Conservation (phyloP, 2,329 filamentous ascomycete species). For the Thelonectria olida region DNA sequence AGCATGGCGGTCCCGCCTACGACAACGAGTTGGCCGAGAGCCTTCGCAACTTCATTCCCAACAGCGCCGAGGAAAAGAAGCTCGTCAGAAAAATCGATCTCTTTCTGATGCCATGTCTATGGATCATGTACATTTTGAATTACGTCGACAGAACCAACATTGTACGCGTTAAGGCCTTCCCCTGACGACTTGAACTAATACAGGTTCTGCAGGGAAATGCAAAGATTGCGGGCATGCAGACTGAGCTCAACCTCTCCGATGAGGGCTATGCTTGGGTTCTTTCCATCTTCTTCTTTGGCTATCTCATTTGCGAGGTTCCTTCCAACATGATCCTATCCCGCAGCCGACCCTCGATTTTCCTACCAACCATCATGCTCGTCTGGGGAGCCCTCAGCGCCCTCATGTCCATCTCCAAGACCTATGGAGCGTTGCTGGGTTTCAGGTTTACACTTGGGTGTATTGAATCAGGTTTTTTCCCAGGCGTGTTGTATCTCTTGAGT, state of each 20-base stretch:
- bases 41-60: conserved; percentile 6
- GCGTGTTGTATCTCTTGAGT: conserved; percentile 68
- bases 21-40: neutral
- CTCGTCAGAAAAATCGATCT: conserved; percentile 56
- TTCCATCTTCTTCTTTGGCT: conserved; percentile 58
- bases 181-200: neutral
- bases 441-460: conserved; percentile 63
- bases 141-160: conserved; percentile 41
- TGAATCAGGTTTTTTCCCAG: conserved; percentile 69
- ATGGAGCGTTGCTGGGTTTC: conserved; percentile 41
- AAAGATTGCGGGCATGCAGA: conserved; percentile 16
- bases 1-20: neutral
- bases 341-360: conserved; percentile 67
- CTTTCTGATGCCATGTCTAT: conserved; percentile 59
- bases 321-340: conserved; percentile 62
- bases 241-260: conserved; percentile 5
- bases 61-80: conserved; percentile 41
- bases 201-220: conserved; percentile 12
- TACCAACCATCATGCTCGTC: conserved; percentile 71
- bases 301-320: conserved; percentile 63
- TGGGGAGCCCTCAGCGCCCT: conserved; percentile 44
- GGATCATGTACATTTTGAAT: conserved; percentile 38
- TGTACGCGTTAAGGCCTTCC: conserved; percentile 15
- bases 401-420: conserved; percentile 42
- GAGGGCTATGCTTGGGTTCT: conserved; percentile 12